These are phyloP conservation scores for Limtongozyma cylindracea DNA, from an alignment of 805 yeast genomes.

Conservation along the genomic window DNA sequence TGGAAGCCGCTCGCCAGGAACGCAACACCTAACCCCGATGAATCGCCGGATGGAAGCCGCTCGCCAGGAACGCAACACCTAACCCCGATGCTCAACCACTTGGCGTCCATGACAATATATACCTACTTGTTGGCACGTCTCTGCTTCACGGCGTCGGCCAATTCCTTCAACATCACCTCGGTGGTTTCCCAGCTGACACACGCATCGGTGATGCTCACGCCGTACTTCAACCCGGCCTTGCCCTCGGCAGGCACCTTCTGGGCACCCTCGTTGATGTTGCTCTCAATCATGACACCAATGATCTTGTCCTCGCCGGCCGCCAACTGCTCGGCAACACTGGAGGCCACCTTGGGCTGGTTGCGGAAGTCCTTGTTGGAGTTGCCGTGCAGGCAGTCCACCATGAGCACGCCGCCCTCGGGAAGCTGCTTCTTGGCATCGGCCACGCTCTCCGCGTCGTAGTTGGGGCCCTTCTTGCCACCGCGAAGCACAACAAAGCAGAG, in stretches of 20 bases:
- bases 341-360: conserved; percentile 82
- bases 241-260: conserved; percentile 61
- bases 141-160: conserved; percentile 57
- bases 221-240: conserved; percentile 52
- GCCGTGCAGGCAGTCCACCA: conserved; percentile 97
- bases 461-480: conserved; percentile 90
- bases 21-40: too few species aligned
- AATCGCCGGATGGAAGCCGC: too few species aligned
- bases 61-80: too few species aligned
- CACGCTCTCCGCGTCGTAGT: conserved; percentile 60
- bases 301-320: conserved; percentile 47
- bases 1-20: too few species aligned
- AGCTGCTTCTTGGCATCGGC: conserved; percentile 27
- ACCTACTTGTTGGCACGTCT: conserved; percentile 11
- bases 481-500: conserved; percentile 80
- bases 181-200: conserved; percentile 86
- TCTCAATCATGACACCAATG: conserved; percentile 94
- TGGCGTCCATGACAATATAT: too few species aligned
- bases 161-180: conserved; percentile 35
- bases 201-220: conserved; percentile 93
- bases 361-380: conserved; percentile 77
- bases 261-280: conserved; percentile 77
- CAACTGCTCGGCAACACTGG: conserved; percentile 55
- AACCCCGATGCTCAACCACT: too few species aligned
- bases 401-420: conserved; percentile 25